Conservation (phyloP, 2,329 filamentous ascomycete genomes). For the Penicillium sclerotiorum region DNA sequence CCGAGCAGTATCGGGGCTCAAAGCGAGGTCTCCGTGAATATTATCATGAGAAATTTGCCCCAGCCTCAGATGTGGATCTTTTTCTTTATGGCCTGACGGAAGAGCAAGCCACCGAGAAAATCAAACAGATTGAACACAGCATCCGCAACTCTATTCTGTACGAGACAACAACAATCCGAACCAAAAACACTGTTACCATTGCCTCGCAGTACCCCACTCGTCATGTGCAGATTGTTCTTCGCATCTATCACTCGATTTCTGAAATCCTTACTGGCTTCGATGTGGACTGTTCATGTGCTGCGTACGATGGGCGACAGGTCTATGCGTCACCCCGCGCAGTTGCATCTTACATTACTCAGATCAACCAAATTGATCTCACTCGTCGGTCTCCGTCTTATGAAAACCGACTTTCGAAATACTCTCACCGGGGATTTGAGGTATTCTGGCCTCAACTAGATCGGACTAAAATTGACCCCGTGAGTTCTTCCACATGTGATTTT, state of each 20-base stretch:
- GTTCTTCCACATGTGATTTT: neutral
- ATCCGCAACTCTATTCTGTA: constrained; percentile 75
- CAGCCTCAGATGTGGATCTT: constrained; percentile 83
- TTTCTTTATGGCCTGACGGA: constrained; percentile 81
- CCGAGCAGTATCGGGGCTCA: constrained; percentile 61
- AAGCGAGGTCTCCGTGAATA: constrained; percentile 68
- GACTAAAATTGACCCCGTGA: constrained; percentile 69
- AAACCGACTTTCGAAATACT: constrained; percentile 83
- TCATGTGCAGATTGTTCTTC: constrained; percentile 82
- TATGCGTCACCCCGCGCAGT: constrained; percentile 77
- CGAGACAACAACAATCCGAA: constrained; percentile 82
- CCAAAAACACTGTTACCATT: constrained; percentile 86
- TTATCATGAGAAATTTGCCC: constrained; percentile 79
- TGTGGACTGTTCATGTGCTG: constrained; percentile 80
- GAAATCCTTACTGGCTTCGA: constrained; percentile 89
- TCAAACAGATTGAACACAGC: constrained; percentile 75
- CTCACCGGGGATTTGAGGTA: constrained; percentile 80
- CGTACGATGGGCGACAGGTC: constrained; percentile 79
- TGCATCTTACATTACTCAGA: constrained; percentile 77
- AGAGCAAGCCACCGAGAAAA: constrained; percentile 78
- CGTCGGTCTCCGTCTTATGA: constrained; percentile 85
- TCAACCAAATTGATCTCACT: constrained; percentile 77
- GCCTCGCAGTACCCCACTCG: constrained; percentile 80
- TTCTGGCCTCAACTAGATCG: constrained; percentile 77
- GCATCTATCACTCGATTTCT: constrained; percentile 79